Evolutionary conservation across 2,329 filamentous ascomycete species (phyloP).

Genomic region (Macrophomina phaseolina): DNA sequence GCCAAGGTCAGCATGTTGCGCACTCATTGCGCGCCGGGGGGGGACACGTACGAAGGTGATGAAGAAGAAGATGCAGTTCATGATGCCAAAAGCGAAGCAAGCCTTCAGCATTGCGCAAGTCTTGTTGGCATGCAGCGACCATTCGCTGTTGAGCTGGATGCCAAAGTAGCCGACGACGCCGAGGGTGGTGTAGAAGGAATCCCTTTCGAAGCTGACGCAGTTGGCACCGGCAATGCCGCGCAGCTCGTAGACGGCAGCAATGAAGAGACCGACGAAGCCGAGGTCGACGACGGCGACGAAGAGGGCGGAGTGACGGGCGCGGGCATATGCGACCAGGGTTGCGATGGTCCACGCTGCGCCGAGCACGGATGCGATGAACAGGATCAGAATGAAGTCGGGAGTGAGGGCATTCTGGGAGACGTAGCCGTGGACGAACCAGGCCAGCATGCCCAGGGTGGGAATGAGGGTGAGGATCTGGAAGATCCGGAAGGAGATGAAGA

Average conservation of each 20-base stretch:
- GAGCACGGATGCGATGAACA: slow-evolving; percentile 69
- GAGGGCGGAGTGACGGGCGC: slow-evolving; percentile 62
- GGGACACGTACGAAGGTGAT: slow-evolving; percentile 66
- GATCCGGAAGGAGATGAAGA: slow-evolving; percentile 67
- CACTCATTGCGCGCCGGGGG: slow-evolving; percentile 11
- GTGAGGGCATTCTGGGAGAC: slow-evolving; percentile 63
- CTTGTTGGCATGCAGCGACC: slow-evolving; percentile 68
- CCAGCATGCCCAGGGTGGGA: slow-evolving; percentile 67
- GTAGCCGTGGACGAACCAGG: slow-evolving; percentile 67
- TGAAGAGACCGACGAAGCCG: slow-evolving; percentile 67
- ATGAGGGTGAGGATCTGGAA: slow-evolving; percentile 67
- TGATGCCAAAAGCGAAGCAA: slow-evolving; percentile 86
- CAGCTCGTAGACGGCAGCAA: slow-evolving; percentile 64
- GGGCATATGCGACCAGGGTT: slow-evolving; percentile 64
- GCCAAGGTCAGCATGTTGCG: slow-evolving; percentile 32
- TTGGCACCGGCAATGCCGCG: slow-evolving; percentile 64
- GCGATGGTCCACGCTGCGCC: slow-evolving; percentile 66
- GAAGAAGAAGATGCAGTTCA: slow-evolving; percentile 82
- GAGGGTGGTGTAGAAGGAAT: slow-evolving; percentile 63
- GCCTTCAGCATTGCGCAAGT: slow-evolving; percentile 93
- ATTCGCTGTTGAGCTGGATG: slow-evolving; percentile 50
- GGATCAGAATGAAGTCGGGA: slow-evolving; percentile 64
- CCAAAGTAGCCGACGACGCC: slow-evolving; percentile 66
- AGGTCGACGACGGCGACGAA: slow-evolving; percentile 69
- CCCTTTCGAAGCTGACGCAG: slow-evolving; percentile 66